These are phyloP conservation scores for Jacaranda copaia DNA, from an alignment of 257 asterid species.

Conservation along the genomic window DNA sequence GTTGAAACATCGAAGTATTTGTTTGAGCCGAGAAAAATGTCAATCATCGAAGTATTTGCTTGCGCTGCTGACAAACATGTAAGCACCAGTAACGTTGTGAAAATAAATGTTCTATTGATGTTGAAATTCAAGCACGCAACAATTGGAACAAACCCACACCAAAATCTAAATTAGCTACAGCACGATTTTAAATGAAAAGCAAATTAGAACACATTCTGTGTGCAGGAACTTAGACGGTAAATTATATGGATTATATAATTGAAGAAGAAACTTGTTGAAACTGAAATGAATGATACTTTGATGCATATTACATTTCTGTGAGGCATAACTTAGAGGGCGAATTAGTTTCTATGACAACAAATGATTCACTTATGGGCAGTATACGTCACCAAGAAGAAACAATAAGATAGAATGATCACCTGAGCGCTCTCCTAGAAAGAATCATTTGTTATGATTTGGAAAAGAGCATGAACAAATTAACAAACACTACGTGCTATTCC, in stretches of 20 bases:
- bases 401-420: conserved; percentile 33
- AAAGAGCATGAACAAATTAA: neutral
- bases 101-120: too few species aligned
- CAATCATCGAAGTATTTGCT: too few species aligned
- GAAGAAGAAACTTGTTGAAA: neutral
- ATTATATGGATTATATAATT: neutral
- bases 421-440: conserved; percentile 24
- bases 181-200: neutral
- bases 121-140: too few species aligned
- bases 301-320: neutral
- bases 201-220: neutral
- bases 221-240: neutral
- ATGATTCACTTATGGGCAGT: conserved; percentile 22
- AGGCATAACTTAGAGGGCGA: neutral
- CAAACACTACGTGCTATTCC: conserved; percentile 12
- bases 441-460: neutral
- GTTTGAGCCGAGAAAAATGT: too few species aligned
- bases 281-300: neutral
- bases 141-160: too few species aligned
- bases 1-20: too few species aligned
- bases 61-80: too few species aligned
- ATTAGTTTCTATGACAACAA: conserved; percentile 8
- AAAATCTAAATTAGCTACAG: too few species aligned
- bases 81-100: too few species aligned
- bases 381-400: conserved; percentile 32